Percentiles rank a stretch among this genome's conserved stretches.
Evolutionary conservation across 257 asterid species (phyloP).

Genomic region (Galeopsis tetrahit): DNA sequence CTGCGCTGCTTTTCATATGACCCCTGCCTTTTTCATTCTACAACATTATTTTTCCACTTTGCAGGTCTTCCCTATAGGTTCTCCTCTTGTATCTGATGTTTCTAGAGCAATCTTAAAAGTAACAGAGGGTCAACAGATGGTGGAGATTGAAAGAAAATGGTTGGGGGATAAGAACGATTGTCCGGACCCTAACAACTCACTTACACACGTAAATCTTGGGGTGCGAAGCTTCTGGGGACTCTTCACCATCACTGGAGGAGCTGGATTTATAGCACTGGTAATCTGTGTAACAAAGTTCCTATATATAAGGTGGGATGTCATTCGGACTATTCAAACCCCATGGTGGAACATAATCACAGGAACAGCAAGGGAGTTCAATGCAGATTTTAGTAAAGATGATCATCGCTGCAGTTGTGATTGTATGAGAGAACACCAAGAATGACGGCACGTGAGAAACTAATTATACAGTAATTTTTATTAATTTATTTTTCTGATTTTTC

Average conservation of each 20-base stretch:
- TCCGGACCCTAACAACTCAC: slow-evolving; percentile 22
- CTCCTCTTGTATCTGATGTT: slow-evolving; percentile 47
- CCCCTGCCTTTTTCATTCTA: background rate
- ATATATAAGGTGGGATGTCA: slow-evolving; percentile 25
- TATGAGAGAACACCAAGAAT: too few species aligned
- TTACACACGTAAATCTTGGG: slow-evolving; percentile 32
- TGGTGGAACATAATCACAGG: slow-evolving; percentile 16
- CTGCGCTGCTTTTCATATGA: background rate
- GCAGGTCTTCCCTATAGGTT: slow-evolving; percentile 54
- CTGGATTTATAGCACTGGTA: slow-evolving; percentile 35
- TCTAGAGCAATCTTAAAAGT: slow-evolving; percentile 54
- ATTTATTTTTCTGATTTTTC: too few species aligned
- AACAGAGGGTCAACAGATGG: slow-evolving; percentile 41
- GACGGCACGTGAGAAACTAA: too few species aligned
- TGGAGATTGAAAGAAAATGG: slow-evolving; percentile 35
- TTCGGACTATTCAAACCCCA: slow-evolving; percentile 29
- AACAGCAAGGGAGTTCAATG: slow-evolving; percentile 31
- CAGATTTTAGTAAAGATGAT: slow-evolving; percentile 32
- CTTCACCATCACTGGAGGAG: slow-evolving; percentile 40
- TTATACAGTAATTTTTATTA: too few species aligned
- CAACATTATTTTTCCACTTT: background rate
- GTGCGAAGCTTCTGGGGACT: slow-evolving; percentile 54
- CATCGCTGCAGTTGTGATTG: slow-evolving; percentile 8
- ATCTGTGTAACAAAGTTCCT: slow-evolving; percentile 35
- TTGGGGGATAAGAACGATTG: slow-evolving; percentile 37